A percentile compares a stretch with the other conserved stretches of the same genome.
These are phyloP conservation scores for Papiliotrema nemorosa DNA, from an alignment of 1,284 basidiomycete genomes.

Conservation along the genomic window DNA sequence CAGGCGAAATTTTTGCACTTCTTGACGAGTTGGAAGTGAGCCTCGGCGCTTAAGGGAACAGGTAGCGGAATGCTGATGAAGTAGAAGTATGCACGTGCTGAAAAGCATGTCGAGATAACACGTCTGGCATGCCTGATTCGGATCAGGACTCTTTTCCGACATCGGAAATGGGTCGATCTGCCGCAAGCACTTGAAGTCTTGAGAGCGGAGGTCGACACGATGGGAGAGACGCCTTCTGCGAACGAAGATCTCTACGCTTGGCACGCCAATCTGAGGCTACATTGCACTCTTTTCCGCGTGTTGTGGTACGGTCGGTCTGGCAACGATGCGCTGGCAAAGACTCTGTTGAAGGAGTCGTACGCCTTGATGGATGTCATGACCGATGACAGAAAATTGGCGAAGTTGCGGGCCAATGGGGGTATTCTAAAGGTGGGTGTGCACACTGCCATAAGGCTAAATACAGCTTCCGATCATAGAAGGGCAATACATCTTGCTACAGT, in stretches of 20 bases:
- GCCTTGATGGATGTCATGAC: conserved; percentile 27
- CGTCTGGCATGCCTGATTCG: conserved; percentile 25
- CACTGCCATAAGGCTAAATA: background rate
- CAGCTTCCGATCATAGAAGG: conserved; percentile 6
- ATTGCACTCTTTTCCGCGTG: conserved; percentile 25
- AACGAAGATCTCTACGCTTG: conserved; percentile 7
- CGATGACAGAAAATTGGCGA: conserved; percentile 16
- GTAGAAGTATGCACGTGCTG: conserved; percentile 17
- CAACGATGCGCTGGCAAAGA: conserved; percentile 20
- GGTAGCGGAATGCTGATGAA: conserved; percentile 10
- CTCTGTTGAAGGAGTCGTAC: conserved; percentile 25
- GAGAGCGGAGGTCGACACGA: conserved; percentile 8
- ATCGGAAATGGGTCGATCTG: conserved; percentile 36
- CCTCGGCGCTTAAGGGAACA: too few species aligned
- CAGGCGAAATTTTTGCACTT: conserved; percentile 21
- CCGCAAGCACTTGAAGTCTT: conserved; percentile 15
- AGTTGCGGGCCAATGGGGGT: conserved; percentile 23
- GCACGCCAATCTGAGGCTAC: conserved; percentile 7
- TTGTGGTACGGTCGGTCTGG: conserved; percentile 37
- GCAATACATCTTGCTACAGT: conserved; percentile 25
- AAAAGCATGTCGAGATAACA: conserved; percentile 20
- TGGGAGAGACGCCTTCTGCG: too few species aligned
- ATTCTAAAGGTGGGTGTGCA: conserved; percentile 19
- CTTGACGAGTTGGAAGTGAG: conserved; percentile 26
- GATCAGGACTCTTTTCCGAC: conserved; percentile 13